Percentiles rank a stretch among this genome's conserved stretches.
phyloP scores from a whole-genome alignment of 441 rosid species.

The Hura crepitans region DNA sequence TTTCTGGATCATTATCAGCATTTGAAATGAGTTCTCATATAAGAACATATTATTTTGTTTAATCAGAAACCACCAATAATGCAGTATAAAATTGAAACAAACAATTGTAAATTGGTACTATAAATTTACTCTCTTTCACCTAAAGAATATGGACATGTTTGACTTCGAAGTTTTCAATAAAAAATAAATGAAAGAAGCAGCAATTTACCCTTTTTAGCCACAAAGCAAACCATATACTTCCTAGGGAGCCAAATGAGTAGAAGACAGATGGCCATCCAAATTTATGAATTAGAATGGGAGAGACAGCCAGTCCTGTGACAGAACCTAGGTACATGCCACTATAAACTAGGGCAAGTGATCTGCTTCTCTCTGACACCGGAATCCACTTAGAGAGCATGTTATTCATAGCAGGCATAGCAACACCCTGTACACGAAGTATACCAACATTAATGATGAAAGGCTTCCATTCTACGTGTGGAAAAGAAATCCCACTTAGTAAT shows the following conservation, averaged over 20 bases:
- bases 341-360: conserved; percentile 87
- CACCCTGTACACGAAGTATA: conserved; percentile 61
- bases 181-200: conserved; percentile 18
- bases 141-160: background rate
- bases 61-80: background rate
- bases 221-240: conserved; percentile 82
- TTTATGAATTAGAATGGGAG: conserved; percentile 77
- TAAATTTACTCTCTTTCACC: background rate
- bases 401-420: conserved; percentile 99
- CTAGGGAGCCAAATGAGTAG: conserved; percentile 91
- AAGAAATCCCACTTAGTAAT: conserved; percentile 5
- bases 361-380: conserved; percentile 98
- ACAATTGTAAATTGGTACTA: background rate
- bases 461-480: conserved; percentile 7
- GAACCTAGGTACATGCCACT: conserved; percentile 99
- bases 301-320: conserved; percentile 80
- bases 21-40: background rate
- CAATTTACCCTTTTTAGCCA: conserved; percentile 65
- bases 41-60: background rate
- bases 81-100: background rate
- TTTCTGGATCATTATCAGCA: background rate
- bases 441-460: conserved; percentile 21
- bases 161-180: background rate
- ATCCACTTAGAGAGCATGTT: conserved; percentile 95
- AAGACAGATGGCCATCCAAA: conserved; percentile 98